These are phyloP conservation scores for Spinellus fusiger DNA, from an alignment of 192 early-diverging fungal species.

Conservation along the genomic window DNA sequence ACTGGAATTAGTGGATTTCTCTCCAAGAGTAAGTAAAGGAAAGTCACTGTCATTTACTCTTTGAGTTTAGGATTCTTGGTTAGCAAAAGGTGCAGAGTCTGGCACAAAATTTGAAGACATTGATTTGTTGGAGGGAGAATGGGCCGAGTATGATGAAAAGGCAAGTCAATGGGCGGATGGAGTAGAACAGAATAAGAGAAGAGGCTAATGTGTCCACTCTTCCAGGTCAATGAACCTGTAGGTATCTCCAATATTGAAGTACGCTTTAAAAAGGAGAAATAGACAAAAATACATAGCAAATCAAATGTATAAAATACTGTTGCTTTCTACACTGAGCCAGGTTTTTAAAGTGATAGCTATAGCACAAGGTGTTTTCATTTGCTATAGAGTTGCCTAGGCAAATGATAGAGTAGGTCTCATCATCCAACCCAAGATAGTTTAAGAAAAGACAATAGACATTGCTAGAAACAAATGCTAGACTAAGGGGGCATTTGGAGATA, in stretches of 20 bases:
- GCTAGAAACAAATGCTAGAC: no score
- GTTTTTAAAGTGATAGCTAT: no score
- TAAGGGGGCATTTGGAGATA: no score
- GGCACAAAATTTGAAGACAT: conserved; percentile 69
- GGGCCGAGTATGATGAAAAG: conserved; percentile 90
- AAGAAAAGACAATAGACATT: no score
- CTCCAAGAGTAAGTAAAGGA: conserved; percentile 40
- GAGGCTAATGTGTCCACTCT: not conserved
- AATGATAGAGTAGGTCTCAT: no score
- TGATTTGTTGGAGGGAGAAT: conserved; percentile 73
- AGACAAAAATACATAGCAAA: conserved; percentile 10
- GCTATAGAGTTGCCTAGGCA: no score
- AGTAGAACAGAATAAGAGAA: not conserved
- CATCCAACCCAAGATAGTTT: no score
- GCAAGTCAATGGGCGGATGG: conserved; percentile 16
- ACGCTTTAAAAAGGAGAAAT: conserved; percentile 53
- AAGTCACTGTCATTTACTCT: not conserved
- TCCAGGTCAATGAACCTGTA: conserved; percentile 54
- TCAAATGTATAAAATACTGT: no score
- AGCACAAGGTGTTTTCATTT: no score
- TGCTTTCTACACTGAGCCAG: no score
- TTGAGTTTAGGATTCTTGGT: conserved; percentile 38
- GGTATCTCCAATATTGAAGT: conserved; percentile 54
- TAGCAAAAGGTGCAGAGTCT: conserved; percentile 64
- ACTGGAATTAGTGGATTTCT: conserved; percentile 75